Base-by-base conservation (phyloP, 768 basidiomycete species). In the Tulasnella sp. region DNA sequence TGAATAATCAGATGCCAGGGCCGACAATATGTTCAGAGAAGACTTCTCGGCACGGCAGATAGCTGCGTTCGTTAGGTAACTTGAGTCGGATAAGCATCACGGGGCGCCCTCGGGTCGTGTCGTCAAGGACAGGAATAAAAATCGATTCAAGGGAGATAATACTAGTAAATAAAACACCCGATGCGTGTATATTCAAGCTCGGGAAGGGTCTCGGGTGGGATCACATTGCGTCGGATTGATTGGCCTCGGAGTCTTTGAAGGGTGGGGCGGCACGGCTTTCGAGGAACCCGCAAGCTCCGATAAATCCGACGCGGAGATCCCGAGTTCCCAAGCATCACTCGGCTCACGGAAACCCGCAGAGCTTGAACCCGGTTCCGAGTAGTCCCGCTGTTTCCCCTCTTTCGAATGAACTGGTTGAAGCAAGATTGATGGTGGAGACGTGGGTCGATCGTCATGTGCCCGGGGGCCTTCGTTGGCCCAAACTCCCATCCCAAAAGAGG, bases 391-490 rank as follows among this genome's bases (percentile, higher is more conserved):
- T 87, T n/a, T 87, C 88, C 62, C 97, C 89, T 19, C 96, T 96
- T 12, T 96, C 96, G 31, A 97, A 88, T 81, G 93, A 93, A 38
- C 96, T 96, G 10, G 89, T 86, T 96, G 97, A 27, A 97, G 91
- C 82, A 95, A 7, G 52, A n/a, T 24, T 92, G 62, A 52, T 52
- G 52, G n/a, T 9, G 52, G 88, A 1, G 96, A 91, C n/a, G 88
- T 89, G 78, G 91, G 91, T 40, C 87, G 85, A 75, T 87, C 76
- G 18, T 40, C 18, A n/a, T n/a, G 24, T 18, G 19, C 56, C 31
- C 18, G 10, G 2, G 34, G 14, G 31, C 16, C 27, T 7, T 34
- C 31, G 12, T 68, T 34, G 1, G 62, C 27, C 62, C 62, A 68
- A 68, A 68, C 27, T 19, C 62, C 62, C 31, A 68, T 34, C 14